phyloP scores from a whole-genome alignment of 176 grass and related monocot genomes.

The Aechmea fasciata region DNA sequence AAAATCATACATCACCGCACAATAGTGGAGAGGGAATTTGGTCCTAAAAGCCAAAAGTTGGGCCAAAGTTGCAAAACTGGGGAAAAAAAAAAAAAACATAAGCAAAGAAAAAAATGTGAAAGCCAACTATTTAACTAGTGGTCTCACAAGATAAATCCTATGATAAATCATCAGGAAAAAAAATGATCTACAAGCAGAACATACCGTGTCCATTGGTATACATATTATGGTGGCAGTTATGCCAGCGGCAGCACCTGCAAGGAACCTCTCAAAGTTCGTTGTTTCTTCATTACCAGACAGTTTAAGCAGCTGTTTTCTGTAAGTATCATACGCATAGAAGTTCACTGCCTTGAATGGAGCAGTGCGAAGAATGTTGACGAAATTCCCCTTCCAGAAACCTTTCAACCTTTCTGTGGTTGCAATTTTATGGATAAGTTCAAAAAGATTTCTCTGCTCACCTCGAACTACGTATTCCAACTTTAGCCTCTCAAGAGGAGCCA shows the following conservation, averaged over 20 bases:
- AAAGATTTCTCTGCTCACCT: conserved; percentile 80
- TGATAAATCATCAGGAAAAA: background rate
- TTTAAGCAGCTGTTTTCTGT: conserved; percentile 73
- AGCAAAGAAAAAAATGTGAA: background rate
- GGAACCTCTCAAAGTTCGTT: conserved; percentile 92
- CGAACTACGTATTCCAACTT: conserved; percentile 97
- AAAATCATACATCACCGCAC: too few relatives aligned
- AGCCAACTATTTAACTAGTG: background rate
- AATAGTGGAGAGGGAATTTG: too few relatives aligned
- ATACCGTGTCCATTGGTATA: conserved; percentile 97
- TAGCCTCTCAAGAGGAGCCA: conserved; percentile 93
- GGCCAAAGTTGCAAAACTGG: too few relatives aligned
- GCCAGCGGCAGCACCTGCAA: conserved; percentile 81
- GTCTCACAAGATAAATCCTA: background rate
- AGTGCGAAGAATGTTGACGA: conserved; percentile 93
- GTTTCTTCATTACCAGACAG: conserved; percentile 84
- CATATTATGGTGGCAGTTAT: conserved; percentile 78
- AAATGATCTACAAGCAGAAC: conserved; percentile 15
- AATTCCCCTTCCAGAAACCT: conserved; percentile 96
- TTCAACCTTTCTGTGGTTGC: conserved; percentile 69
- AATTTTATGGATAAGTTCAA: conserved; percentile 75
- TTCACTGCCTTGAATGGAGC: conserved; percentile 97
- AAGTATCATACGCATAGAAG: conserved; percentile 94
- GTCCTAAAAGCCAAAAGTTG: too few relatives aligned
- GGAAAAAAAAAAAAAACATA: background rate